These are phyloP conservation scores for Aurantiochytrium sp. DNA, from an alignment of 108 stramenopile genomes.

Conservation along the genomic window DNA sequence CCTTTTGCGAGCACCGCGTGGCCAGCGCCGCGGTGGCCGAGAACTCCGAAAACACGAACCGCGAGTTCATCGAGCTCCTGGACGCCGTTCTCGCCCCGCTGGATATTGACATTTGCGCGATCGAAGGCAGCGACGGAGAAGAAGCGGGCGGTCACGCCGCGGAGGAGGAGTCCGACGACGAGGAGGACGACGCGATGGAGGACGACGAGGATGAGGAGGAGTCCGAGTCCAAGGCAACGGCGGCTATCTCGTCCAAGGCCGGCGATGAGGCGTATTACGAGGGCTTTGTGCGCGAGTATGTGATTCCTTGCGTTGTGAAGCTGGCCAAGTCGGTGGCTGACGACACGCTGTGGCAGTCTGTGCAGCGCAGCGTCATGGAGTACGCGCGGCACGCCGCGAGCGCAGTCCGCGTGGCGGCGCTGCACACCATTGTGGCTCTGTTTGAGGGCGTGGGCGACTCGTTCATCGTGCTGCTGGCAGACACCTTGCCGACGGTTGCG, in stretches of 20 bases:
- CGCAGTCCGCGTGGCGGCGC: background rate
- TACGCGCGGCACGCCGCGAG: background rate
- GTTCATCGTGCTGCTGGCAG: background rate
- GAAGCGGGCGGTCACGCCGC: background rate
- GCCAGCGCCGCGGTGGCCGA: background rate
- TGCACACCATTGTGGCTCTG: background rate
- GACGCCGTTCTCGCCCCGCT: background rate
- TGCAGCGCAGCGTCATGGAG: background rate
- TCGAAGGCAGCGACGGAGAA: background rate
- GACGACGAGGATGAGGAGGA: background rate
- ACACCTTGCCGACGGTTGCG: background rate
- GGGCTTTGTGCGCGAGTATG: background rate
- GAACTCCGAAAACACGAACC: background rate
- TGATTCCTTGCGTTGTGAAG: background rate
- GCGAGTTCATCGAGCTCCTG: background rate
- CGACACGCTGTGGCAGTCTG: background rate
- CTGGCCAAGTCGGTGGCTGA: background rate
- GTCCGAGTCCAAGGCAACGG: background rate
- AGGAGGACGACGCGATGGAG: background rate
- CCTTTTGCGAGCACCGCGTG: constrained; percentile 12
- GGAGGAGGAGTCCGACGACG: background rate
- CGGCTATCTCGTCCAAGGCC: background rate
- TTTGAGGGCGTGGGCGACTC: constrained; percentile 7
- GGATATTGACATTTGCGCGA: background rate
- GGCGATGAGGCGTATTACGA: background rate